Percentiles rank a stretch among this genome's conserved stretches.
phyloP scores from a whole-genome alignment of 345 rosid genomes.

The Draba incana region DNA sequence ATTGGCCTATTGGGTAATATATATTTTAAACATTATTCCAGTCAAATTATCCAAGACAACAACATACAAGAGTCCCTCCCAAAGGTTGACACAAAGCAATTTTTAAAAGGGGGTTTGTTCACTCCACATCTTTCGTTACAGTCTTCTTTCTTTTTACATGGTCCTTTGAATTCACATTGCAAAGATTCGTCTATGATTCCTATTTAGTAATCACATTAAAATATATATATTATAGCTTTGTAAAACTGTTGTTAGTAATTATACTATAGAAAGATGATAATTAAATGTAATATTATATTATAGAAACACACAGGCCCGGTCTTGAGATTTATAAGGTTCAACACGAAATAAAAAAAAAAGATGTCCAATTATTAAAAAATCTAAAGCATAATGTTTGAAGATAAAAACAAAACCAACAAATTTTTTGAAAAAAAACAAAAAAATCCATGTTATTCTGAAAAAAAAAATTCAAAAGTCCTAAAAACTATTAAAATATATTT shows the following conservation, averaged over 20 bases:
- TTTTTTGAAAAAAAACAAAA: no score
- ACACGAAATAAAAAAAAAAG: no score
- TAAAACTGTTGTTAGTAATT: background rate
- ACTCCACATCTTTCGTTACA: background rate
- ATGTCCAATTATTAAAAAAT: no score
- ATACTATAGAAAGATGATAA: background rate
- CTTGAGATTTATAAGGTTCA: no score
- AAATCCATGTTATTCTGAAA: no score
- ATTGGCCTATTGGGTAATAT: background rate
- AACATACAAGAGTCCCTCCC: background rate
- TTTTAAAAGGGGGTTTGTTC: background rate
- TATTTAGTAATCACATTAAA: background rate
- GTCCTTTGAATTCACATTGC: constrained; percentile 11
- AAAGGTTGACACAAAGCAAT: background rate
- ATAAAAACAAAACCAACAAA: no score
- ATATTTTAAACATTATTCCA: background rate
- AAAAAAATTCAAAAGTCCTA: no score
- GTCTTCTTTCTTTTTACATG: constrained; percentile 9
- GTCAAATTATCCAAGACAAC: background rate
- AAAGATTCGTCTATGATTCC: background rate
- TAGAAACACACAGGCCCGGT: background rate
- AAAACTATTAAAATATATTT: no score
- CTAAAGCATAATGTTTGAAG: no score
- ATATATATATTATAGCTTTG: background rate
- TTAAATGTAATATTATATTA: background rate